These are phyloP conservation scores for Henningerozyma blattae DNA, from an alignment of 805 yeast genomes.

Conservation along the genomic window DNA sequence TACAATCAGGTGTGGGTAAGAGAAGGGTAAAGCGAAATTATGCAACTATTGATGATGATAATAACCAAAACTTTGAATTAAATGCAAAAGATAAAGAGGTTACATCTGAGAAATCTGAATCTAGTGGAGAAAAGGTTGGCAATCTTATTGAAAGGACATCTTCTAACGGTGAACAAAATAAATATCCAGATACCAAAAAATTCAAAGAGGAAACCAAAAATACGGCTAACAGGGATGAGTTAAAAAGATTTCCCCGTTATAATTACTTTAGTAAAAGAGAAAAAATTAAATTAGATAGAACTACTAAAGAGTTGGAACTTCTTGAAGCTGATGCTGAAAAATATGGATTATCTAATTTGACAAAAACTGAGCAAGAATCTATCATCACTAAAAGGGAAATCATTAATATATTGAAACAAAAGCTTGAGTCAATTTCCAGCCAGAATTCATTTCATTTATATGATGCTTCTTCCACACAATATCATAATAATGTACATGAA, in stretches of 20 bases:
- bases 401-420: neutral
- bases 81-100: neutral
- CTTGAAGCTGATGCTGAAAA: constrained; percentile 37
- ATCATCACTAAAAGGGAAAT: constrained; percentile 36
- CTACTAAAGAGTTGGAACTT: constrained; percentile 36
- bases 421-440: no score
- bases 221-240: constrained; percentile 20
- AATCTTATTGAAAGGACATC: no score
- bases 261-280: constrained; percentile 37
- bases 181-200: no score
- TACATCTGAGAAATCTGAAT: no score
- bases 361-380: constrained; percentile 38
- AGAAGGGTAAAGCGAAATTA: constrained; percentile 14
- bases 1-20: constrained; percentile 16
- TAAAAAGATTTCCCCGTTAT: constrained; percentile 39
- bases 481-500: constrained; percentile 47
- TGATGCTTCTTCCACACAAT: constrained; percentile 32
- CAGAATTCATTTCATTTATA: no score
- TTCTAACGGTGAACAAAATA: no score
- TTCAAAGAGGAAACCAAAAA: constrained; percentile 1
- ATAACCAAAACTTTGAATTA: neutral
- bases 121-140: no score
- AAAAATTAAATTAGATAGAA: constrained; percentile 30
- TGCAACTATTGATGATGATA: constrained; percentile 10
- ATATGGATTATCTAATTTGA: constrained; percentile 44